These are phyloP conservation scores for Grosmannia huntii DNA, from an alignment of 2,329 filamentous ascomycete genomes.

Conservation along the genomic window DNA sequence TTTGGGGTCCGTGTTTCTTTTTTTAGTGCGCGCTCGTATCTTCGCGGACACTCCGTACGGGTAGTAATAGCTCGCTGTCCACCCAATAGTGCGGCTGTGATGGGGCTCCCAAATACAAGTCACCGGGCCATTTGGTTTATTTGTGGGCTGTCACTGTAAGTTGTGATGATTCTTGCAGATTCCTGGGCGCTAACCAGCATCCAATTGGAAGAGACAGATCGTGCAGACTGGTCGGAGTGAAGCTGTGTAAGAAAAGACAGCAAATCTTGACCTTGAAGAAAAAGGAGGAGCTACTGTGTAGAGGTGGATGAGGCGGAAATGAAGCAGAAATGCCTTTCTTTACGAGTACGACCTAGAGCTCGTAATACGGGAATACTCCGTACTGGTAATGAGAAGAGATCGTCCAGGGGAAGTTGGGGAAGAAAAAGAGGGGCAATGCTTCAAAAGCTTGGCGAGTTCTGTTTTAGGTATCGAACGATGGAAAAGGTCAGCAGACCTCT, in stretches of 20 bases:
- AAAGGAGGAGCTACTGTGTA: neutral
- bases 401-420: neutral
- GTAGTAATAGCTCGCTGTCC: neutral
- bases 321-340: too few relatives aligned
- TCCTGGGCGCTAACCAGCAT: neutral
- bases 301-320: too few relatives aligned
- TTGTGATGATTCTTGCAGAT: neutral
- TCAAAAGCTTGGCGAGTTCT: neutral
- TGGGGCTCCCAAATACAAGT: neutral
- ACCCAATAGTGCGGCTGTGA: neutral
- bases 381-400: neutral
- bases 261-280: neutral
- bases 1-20: neutral
- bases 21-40: neutral
- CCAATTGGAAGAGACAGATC: neutral
- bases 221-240: neutral
- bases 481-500: neutral
- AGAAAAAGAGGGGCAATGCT: neutral
- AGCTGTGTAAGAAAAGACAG: neutral
- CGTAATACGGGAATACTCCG: too few relatives aligned
- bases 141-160: neutral
- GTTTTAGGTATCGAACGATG: neutral
- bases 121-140: neutral
- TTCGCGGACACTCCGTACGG: too few relatives aligned
- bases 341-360: too few relatives aligned